Base-by-base conservation (phyloP, 148 eudicot genomes). In the Vaccinium vitisidaea region DNA sequence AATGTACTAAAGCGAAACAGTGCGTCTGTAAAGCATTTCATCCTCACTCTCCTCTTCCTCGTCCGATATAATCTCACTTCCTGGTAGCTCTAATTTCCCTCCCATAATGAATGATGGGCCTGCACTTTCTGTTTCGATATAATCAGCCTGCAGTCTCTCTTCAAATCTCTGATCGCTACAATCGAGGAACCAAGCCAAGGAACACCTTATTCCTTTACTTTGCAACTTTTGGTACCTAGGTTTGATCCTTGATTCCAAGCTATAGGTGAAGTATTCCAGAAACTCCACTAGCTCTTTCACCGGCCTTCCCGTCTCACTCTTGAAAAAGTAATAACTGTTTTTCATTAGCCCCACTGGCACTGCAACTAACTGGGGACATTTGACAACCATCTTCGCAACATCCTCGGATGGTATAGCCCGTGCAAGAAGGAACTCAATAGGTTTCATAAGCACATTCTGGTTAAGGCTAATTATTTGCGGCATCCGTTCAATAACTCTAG, bases 151-250 rank as follows among this genome's bases (percentile, higher is more conserved):
- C 83, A 97, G 53, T 86, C 98, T 92, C 86, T 94, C 98, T 87
- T 93, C 98, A 83, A 97, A 97, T 84, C 95, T 91, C 88, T 87
- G 89, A 82, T 97, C 99, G 83, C 99, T 97, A 58, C 99, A 97
- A 83, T 97, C 95, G 15, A 97, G 92, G 83, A 95, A 94, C 94
- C 95, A 94, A 21, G 93, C 89, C 90, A 97, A 90, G 4, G 98
- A 92, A 80, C 91, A 90, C 69, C 92, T 90, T 49, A 95, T 89
- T 79, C 98, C 99, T 88, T 92, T 94, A 84, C 89, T 90, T 82
- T 90, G 91, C 69, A 97, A 85, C 71, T 83, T 92, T 65, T 91
- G 95, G 82, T 93, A 92, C 87, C 99, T 89, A 30, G 96, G 98
- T 84, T 94, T 97, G 82, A 97, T 95, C 82, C 99, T 89, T 36